Conservation (phyloP, 2,329 filamentous ascomycete species). For the Fusarium foetens region DNA sequence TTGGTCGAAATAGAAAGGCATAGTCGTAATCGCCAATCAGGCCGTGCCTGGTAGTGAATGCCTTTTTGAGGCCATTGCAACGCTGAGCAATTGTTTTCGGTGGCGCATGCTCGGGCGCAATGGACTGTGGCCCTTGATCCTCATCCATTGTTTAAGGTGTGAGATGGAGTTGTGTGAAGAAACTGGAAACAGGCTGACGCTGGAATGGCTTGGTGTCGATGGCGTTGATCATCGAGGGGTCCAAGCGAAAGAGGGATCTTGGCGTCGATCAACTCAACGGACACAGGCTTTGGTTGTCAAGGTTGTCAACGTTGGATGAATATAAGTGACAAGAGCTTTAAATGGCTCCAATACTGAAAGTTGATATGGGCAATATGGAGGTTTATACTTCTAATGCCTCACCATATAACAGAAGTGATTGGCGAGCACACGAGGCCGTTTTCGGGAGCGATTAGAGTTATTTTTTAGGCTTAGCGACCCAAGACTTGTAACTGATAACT, state of each 20-base stretch:
- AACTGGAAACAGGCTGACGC: neutral
- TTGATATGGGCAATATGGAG: constrained; percentile 17
- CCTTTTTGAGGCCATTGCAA: constrained; percentile 46
- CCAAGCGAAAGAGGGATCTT: constrained; percentile 14
- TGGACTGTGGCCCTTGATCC: constrained; percentile 62
- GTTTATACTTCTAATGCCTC: constrained; percentile 21
- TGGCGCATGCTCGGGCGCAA: constrained; percentile 54
- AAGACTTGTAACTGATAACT: constrained; percentile 33
- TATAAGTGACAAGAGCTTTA: neutral
- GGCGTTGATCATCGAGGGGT: constrained; percentile 8
- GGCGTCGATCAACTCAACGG: constrained; percentile 6
- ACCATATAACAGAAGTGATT: constrained; percentile 12
- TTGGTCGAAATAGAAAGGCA: constrained; percentile 83
- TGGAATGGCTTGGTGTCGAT: neutral
- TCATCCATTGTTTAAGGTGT: constrained; percentile 60
- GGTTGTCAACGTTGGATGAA: neutral
- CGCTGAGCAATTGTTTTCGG: constrained; percentile 47
- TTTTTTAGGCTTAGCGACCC: constrained; percentile 34
- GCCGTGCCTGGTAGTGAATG: constrained; percentile 71
- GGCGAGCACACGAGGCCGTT: constrained; percentile 20
- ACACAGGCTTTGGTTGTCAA: neutral
- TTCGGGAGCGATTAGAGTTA: constrained; percentile 31
- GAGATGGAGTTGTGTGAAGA: constrained; percentile 12
- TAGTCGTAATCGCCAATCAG: constrained; percentile 91
- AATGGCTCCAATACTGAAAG: neutral